Evolutionary conservation across 78 protist genomes (phyloP).

Genomic region (Cavenderia fasciculata): DNA sequence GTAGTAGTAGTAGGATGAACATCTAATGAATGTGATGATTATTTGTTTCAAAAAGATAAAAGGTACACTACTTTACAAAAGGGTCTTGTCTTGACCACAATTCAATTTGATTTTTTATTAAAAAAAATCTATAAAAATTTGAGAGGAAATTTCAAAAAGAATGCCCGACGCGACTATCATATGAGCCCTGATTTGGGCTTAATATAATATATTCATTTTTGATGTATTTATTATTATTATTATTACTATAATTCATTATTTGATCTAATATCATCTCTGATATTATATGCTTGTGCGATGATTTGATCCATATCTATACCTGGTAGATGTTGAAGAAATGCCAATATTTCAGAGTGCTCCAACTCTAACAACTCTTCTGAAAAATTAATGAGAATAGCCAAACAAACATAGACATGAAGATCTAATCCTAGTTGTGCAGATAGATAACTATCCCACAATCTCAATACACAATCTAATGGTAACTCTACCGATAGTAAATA

Average conservation of each 20-base stretch:
- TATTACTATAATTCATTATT: slow-evolving; percentile 69
- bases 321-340: slow-evolving; percentile 76
- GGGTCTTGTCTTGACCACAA: too few species aligned
- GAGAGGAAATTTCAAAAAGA: too few species aligned
- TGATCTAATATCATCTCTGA: slow-evolving; percentile 74
- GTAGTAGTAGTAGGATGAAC: too few species aligned
- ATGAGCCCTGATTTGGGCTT: too few species aligned
- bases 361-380: slow-evolving; percentile 75
- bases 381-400: slow-evolving; percentile 69
- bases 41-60: too few species aligned
- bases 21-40: too few species aligned
- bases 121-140: too few species aligned
- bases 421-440: slow-evolving; percentile 67
- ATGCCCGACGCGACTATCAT: too few species aligned
- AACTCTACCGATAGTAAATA: slow-evolving; percentile 60
- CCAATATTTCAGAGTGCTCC: slow-evolving; percentile 73
- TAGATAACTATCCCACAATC: slow-evolving; percentile 84
- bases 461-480: slow-evolving; percentile 77
- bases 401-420: slow-evolving; percentile 71
- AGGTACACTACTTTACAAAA: too few species aligned
- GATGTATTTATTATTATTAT: too few species aligned
- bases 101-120: too few species aligned
- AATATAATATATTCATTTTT: too few species aligned
- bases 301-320: slow-evolving; percentile 84
- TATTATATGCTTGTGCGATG: slow-evolving; percentile 77